Percentiles rank a stretch among this genome's conserved stretches.
These are phyloP conservation scores for Sugiyamaella floridensis DNA, from an alignment of 805 yeast species.

Conservation along the genomic window DNA sequence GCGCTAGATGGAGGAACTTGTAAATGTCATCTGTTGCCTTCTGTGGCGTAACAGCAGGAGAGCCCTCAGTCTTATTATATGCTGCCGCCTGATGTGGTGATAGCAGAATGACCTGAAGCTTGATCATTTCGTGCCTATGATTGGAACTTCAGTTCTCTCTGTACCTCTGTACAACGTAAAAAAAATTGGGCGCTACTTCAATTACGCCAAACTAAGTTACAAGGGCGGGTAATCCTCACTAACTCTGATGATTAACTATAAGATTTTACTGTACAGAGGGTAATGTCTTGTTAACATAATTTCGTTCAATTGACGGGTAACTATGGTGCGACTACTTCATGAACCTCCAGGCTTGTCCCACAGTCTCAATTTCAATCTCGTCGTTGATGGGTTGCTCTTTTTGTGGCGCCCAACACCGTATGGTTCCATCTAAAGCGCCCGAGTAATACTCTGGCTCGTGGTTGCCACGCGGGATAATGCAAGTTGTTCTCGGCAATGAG, in stretches of 20 bases:
- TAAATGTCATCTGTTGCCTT: conserved; percentile 28
- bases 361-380: conserved; percentile 5
- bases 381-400: not conserved
- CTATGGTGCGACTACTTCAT: not conserved
- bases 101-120: conserved; percentile 41
- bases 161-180: not conserved
- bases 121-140: conserved; percentile 30
- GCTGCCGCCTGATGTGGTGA: conserved; percentile 22
- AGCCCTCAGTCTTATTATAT: conserved; percentile 10
- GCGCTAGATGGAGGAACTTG: conserved; percentile 62
- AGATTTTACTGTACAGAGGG: not conserved
- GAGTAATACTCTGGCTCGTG: conserved; percentile 43
- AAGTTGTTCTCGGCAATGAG: conserved; percentile 40
- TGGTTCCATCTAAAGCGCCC: conserved; percentile 64
- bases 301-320: not conserved
- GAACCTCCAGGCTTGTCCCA: not conserved
- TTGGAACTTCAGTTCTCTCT: not conserved
- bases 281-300: too few relatives aligned
- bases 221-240: too few relatives aligned
- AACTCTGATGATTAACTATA: too few relatives aligned
- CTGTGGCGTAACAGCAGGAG: conserved; percentile 13
- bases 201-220: too few relatives aligned
- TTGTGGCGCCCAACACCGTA: conserved; percentile 48
- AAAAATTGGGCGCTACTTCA: too few relatives aligned
- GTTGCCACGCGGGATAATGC: conserved; percentile 45